Conservation (phyloP, 2,329 filamentous ascomycete species). For the Aspergillus awamori region DNA sequence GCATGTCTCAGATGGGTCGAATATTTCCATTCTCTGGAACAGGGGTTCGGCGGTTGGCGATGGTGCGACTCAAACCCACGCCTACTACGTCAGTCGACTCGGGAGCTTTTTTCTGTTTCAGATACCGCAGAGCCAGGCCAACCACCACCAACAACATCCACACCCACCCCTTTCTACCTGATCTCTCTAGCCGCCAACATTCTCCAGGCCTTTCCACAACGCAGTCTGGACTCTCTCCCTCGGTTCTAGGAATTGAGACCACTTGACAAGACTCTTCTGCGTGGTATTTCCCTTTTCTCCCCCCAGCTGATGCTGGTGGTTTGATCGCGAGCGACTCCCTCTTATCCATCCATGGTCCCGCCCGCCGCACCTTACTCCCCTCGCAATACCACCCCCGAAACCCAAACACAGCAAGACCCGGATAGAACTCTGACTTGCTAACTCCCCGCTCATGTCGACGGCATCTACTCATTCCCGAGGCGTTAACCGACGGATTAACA, state of each 20-base stretch:
- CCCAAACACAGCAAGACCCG: slow-evolving; percentile 24
- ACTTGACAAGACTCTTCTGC: background rate
- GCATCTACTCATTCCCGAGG: slow-evolving; percentile 50
- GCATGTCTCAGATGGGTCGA: background rate
- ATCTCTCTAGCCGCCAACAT: slow-evolving; percentile 14
- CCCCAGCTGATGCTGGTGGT: slow-evolving; percentile 28
- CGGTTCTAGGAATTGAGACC: background rate
- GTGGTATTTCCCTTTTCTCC: slow-evolving; percentile 8
- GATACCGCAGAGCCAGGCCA: slow-evolving; percentile 18
- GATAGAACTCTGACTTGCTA: slow-evolving; percentile 24
- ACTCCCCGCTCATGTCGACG: slow-evolving; percentile 48
- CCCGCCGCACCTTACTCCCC: slow-evolving; percentile 29
- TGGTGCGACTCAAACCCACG: slow-evolving; percentile 2
- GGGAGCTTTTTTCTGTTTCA: slow-evolving; percentile 28
- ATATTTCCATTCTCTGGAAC: slow-evolving; percentile 1
- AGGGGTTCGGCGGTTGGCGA: slow-evolving; percentile 1
- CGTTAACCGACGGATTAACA: slow-evolving; percentile 51
- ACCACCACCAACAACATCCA: slow-evolving; percentile 22
- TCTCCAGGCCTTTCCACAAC: slow-evolving; percentile 8
- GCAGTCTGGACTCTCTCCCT: slow-evolving; percentile 3
- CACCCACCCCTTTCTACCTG: slow-evolving; percentile 24
- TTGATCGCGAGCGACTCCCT: slow-evolving; percentile 20
- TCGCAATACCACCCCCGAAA: slow-evolving; percentile 16
- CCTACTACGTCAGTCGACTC: slow-evolving; percentile 25
- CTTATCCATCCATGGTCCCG: slow-evolving; percentile 37